These are phyloP conservation scores for Litsea cubeba DNA, from an alignment of 164 flowering plant species.

Conservation along the genomic window DNA sequence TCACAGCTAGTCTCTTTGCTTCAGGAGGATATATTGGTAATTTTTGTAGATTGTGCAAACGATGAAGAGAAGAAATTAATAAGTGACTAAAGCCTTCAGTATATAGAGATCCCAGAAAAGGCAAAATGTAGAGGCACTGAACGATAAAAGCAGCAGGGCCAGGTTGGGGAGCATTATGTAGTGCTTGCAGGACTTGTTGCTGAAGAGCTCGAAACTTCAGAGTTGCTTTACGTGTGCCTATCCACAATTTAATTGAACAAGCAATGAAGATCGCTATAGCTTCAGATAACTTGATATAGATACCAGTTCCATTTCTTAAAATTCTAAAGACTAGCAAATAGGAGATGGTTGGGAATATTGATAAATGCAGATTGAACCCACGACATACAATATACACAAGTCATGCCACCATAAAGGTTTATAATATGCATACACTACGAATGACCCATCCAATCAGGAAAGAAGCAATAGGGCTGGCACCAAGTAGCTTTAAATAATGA, in stretches of 20 bases:
- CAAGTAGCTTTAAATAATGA: not conserved
- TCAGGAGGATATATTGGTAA: constrained; percentile 28
- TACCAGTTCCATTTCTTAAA: too few relatives aligned
- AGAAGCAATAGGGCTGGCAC: too few relatives aligned
- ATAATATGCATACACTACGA: too few relatives aligned
- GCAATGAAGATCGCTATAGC: not conserved
- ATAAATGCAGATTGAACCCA: too few relatives aligned
- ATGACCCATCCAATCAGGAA: too few relatives aligned
- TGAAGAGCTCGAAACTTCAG: constrained; percentile 71
- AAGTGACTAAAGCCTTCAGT: constrained; percentile 87
- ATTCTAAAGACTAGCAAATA: too few relatives aligned
- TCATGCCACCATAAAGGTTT: too few relatives aligned
- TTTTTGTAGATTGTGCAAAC: constrained; percentile 37
- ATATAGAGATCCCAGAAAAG: constrained; percentile 46
- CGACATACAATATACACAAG: too few relatives aligned
- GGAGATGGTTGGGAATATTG: too few relatives aligned
- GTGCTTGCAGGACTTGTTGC: constrained; percentile 51
- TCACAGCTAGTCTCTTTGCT: constrained; percentile 56
- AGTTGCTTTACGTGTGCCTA: constrained; percentile 79
- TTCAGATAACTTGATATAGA: too few relatives aligned
- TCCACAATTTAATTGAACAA: not conserved
- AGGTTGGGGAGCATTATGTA: constrained; percentile 54
- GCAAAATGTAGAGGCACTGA: constrained; percentile 65
- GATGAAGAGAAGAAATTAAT: constrained; percentile 64
- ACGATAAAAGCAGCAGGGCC: constrained; percentile 65